Evolutionary conservation across 2,329 filamentous ascomycete genomes (phyloP).

Genomic region (Teratosphaeriaceae sp.): DNA sequence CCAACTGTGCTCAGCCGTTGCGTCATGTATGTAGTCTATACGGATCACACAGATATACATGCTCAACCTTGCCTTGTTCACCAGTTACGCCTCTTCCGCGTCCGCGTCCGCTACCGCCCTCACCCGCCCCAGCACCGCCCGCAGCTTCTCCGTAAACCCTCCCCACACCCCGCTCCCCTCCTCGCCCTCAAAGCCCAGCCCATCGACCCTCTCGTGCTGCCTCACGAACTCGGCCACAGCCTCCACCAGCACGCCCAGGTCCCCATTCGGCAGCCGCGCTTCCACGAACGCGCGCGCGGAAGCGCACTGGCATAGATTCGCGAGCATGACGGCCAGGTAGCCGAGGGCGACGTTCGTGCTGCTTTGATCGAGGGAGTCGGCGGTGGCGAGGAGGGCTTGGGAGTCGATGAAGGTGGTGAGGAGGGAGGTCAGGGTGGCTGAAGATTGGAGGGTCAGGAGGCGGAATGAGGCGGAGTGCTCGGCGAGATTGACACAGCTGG

Average conservation of each 20-base stretch:
- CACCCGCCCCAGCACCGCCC: conserved; percentile 42
- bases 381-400: conserved; percentile 39
- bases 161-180: conserved; percentile 41
- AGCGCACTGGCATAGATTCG: conserved; percentile 63
- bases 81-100: too few species aligned
- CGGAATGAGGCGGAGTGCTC: conserved; percentile 58
- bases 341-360: conserved; percentile 77
- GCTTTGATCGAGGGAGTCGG: conserved; percentile 62
- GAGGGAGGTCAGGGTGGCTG: conserved; percentile 16
- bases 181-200: conserved; percentile 38
- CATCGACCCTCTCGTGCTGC: conserved; percentile 55
- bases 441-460: conserved; percentile 6
- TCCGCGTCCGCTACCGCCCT: conserved; percentile 31
- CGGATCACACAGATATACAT: too few species aligned
- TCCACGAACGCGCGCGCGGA: conserved; percentile 31
- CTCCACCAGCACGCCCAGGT: conserved; percentile 45
- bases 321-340: conserved; percentile 77
- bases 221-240: conserved; percentile 57
- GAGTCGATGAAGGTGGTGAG: conserved; percentile 23
- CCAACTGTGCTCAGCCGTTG: too few species aligned
- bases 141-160: conserved; percentile 49
- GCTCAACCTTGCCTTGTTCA: too few species aligned
- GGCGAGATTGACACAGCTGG: conserved; percentile 79
- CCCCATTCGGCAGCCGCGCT: conserved; percentile 38
- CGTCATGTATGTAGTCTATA: too few species aligned